Evolutionary conservation across 495 filamentous ascomycete species (phyloP).

Genomic region (Penicillium nucicola): DNA sequence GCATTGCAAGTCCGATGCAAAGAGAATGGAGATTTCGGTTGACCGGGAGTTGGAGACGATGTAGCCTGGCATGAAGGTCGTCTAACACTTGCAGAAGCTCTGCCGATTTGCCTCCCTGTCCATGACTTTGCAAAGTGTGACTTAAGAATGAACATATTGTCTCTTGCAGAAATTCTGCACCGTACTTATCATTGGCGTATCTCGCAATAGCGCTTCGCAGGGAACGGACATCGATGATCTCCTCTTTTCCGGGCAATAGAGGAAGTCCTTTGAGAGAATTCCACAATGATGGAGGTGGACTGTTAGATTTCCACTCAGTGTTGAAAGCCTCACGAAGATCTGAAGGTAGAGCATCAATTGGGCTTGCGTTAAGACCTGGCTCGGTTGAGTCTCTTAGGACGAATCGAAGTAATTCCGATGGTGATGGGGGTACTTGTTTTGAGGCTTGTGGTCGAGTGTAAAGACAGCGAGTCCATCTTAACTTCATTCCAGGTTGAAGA

Average conservation of each 20-base stretch:
- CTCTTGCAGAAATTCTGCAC: constrained; percentile 6
- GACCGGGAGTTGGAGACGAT: constrained; percentile 9
- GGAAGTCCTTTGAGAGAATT: constrained; percentile 15
- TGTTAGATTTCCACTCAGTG: constrained; percentile 20
- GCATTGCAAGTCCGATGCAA: constrained; percentile 16
- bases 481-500: background rate
- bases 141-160: background rate
- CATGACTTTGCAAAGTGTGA: constrained; percentile 11
- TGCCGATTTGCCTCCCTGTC: constrained; percentile 14
- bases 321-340: constrained; percentile 16
- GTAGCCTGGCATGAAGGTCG: constrained; percentile 25
- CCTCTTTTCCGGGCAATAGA: constrained; percentile 1
- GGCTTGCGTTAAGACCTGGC: background rate
- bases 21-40: constrained; percentile 21
- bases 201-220: constrained; percentile 17
- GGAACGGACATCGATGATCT: constrained; percentile 7
- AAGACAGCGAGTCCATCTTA: constrained; percentile 1
- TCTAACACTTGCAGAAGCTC: constrained; percentile 30
- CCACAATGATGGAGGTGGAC: constrained; percentile 23
- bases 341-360: constrained; percentile 1
- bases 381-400: constrained; percentile 20
- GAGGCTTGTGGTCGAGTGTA: background rate
- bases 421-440: constrained; percentile 16
- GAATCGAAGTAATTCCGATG: constrained; percentile 31
- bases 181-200: constrained; percentile 9